Evolutionary conservation across 2,329 filamentous ascomycete genomes (phyloP).

Genomic region (Exophiala dermatitidis): DNA sequence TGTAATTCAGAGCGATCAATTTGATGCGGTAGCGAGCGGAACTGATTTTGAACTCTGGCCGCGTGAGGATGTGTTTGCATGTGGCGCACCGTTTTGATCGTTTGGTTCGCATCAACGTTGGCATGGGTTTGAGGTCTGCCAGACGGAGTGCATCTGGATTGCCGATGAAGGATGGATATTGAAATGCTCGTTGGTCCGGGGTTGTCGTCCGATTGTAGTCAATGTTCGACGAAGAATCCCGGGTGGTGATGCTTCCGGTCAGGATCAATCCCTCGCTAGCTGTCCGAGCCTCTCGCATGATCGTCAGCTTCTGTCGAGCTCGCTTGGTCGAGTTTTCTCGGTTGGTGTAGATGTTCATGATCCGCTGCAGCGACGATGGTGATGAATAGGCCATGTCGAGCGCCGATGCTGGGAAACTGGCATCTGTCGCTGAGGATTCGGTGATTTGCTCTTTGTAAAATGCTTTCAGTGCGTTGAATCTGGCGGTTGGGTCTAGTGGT

Average conservation of each 20-base stretch:
- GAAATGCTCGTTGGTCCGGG: slow-evolving; percentile 25
- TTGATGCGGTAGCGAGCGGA: slow-evolving; percentile 89
- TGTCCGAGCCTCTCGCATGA: slow-evolving; percentile 73
- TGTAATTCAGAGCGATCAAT: slow-evolving; percentile 78
- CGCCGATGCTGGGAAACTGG: slow-evolving; percentile 44
- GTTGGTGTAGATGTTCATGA: slow-evolving; percentile 80
- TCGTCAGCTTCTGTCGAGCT: slow-evolving; percentile 57
- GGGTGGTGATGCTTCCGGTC: slow-evolving; percentile 41
- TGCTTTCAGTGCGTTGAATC: slow-evolving; percentile 64
- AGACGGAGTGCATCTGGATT: slow-evolving; percentile 51
- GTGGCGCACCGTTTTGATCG: slow-evolving; percentile 86
- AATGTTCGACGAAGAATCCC: background rate
- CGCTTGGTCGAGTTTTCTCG: slow-evolving; percentile 52
- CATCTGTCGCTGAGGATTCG: slow-evolving; percentile 48
- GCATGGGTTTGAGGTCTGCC: slow-evolving; percentile 70
- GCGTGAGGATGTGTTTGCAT: slow-evolving; percentile 90
- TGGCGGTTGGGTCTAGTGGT: slow-evolving; percentile 56
- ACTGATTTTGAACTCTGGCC: slow-evolving; percentile 83
- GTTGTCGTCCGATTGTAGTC: slow-evolving; percentile 22
- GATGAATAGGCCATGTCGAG: slow-evolving; percentile 51
- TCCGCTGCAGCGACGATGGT: slow-evolving; percentile 72
- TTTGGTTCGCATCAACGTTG: slow-evolving; percentile 79
- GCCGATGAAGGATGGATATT: slow-evolving; percentile 47
- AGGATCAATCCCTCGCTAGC: slow-evolving; percentile 59
- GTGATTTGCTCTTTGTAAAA: slow-evolving; percentile 73